Evolutionary conservation across 768 basidiomycete genomes (phyloP).

Genomic region (Suillus brevipes): DNA sequence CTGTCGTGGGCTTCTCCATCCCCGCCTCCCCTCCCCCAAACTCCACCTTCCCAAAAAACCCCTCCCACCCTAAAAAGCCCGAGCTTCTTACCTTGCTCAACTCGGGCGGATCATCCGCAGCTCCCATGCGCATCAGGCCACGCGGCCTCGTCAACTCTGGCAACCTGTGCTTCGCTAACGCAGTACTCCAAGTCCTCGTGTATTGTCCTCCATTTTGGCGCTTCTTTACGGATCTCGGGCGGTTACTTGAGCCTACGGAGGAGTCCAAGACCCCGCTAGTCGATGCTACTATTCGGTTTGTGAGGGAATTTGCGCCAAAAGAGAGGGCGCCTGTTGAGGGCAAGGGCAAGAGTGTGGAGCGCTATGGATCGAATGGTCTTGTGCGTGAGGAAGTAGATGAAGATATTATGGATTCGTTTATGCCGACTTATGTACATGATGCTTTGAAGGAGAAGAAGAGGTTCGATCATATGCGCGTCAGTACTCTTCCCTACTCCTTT

Average conservation of each 20-base stretch:
- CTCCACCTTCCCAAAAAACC: slow-evolving; percentile 25
- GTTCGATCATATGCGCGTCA: slow-evolving; percentile 89
- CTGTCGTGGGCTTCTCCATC: slow-evolving; percentile 73
- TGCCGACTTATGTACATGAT: slow-evolving; percentile 86
- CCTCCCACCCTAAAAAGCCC: slow-evolving; percentile 41
- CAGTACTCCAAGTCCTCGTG: slow-evolving; percentile 86
- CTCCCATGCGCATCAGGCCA: slow-evolving; percentile 47
- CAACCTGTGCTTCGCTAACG: slow-evolving; percentile 98
- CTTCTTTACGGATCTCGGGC: slow-evolving; percentile 72
- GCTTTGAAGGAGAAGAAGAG: slow-evolving; percentile 92
- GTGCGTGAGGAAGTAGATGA: slow-evolving; percentile 45
- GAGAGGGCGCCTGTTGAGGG: slow-evolving; percentile 21
- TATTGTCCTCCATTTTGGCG: slow-evolving; percentile 87
- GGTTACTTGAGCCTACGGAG: slow-evolving; percentile 40
- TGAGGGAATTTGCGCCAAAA: slow-evolving; percentile 67
- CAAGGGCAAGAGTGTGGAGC: slow-evolving; percentile 43
- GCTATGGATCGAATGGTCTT: slow-evolving; percentile 16
- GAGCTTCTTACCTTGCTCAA: slow-evolving; percentile 59
- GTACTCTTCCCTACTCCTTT: slow-evolving; percentile 28
- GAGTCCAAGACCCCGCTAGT: slow-evolving; percentile 53
- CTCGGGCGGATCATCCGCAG: slow-evolving; percentile 31
- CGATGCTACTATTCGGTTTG: slow-evolving; percentile 68
- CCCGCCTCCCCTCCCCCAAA: slow-evolving; percentile 44
- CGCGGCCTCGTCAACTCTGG: slow-evolving; percentile 91
- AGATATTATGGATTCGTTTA: slow-evolving; percentile 64